Conservation (phyloP, 768 basidiomycete species). For the Kondoa malvinella region DNA sequence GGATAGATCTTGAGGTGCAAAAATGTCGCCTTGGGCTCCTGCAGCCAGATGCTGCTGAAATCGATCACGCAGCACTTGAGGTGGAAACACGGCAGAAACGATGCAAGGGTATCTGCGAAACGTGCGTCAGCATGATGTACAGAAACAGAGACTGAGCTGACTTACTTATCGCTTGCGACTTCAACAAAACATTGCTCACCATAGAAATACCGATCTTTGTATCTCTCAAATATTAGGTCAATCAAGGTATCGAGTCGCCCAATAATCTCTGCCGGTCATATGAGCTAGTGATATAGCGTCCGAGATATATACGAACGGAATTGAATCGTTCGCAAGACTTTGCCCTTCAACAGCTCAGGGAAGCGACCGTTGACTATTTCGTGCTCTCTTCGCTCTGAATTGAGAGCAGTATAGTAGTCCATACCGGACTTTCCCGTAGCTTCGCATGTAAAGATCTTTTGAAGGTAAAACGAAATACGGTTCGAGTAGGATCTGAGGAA, state of each 20-base stretch:
- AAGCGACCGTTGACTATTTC: constrained; percentile 77
- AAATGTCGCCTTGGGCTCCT: neutral
- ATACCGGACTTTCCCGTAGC: constrained; percentile 85
- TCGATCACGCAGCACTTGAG: constrained; percentile 20
- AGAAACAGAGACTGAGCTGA: constrained; percentile 13
- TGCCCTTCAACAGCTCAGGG: constrained; percentile 77
- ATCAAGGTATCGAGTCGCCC: constrained; percentile 88
- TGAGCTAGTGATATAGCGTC: neutral
- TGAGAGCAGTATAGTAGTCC: constrained; percentile 83
- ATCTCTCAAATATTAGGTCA: constrained; percentile 85
- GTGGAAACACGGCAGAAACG: constrained; percentile 57
- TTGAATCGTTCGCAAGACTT: constrained; percentile 80
- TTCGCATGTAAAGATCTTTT: constrained; percentile 92
- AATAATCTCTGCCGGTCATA: constrained; percentile 73
- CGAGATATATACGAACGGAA: constrained; percentile 63
- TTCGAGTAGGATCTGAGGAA: constrained; percentile 54
- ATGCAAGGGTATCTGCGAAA: constrained; percentile 56
- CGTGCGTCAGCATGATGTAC: neutral
- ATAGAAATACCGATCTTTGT: constrained; percentile 84
- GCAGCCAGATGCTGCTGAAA: neutral
- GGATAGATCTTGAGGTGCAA: constrained; percentile 32
- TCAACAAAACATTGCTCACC: constrained; percentile 84
- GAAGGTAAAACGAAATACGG: constrained; percentile 83
- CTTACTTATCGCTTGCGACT: constrained; percentile 64
- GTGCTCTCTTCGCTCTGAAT: constrained; percentile 78